Conservation (phyloP, 192 early-diverging fungal species). For the Hyaloraphidium curvatum region DNA sequence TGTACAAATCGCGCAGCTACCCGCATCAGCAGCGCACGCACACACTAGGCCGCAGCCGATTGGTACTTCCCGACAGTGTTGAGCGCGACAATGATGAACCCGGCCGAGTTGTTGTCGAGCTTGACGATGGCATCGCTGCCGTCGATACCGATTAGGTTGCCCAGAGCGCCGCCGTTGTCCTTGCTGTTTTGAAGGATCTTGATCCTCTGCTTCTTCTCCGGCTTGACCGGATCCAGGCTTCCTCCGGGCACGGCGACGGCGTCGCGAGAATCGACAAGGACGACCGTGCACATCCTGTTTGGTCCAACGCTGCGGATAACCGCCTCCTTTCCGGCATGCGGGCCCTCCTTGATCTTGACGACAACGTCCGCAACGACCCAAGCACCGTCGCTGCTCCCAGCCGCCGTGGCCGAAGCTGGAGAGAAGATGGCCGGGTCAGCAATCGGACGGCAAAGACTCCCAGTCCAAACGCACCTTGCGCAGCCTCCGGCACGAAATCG, state of each 20-base stretch:
- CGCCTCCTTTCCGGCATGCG: slow-evolving; percentile 25
- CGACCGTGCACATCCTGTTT: slow-evolving; percentile 22
- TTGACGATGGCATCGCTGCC: slow-evolving; percentile 54
- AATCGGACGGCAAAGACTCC: no score
- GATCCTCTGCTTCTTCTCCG: slow-evolving; percentile 52
- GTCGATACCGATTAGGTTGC: slow-evolving; percentile 49
- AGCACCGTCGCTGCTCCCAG: slow-evolving; percentile 16
- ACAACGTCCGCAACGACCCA: slow-evolving; percentile 39
- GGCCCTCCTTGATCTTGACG: slow-evolving; percentile 14
- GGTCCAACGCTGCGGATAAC: slow-evolving; percentile 28
- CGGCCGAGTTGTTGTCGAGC: slow-evolving; percentile 25
- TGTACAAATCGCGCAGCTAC: no score
- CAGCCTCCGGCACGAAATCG: slow-evolving; percentile 33
- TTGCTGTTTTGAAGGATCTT: slow-evolving; percentile 48
- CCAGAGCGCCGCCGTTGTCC: slow-evolving; percentile 31
- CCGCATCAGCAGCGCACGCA: no score
- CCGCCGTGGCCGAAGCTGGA: slow-evolving; percentile 20
- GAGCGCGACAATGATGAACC: slow-evolving; percentile 36
- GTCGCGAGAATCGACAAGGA: slow-evolving; percentile 15
- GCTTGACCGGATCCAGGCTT: slow-evolving; percentile 30
- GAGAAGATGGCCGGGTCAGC: slow-evolving; percentile 21
- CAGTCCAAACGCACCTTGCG: slow-evolving; percentile 19
- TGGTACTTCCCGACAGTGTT: no score
- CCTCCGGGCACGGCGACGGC: slow-evolving; percentile 14
- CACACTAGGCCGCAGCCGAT: no score